Evolutionary conservation across 495 filamentous ascomycete species (phyloP).

Genomic region (Sphaerosporella brunnea): DNA sequence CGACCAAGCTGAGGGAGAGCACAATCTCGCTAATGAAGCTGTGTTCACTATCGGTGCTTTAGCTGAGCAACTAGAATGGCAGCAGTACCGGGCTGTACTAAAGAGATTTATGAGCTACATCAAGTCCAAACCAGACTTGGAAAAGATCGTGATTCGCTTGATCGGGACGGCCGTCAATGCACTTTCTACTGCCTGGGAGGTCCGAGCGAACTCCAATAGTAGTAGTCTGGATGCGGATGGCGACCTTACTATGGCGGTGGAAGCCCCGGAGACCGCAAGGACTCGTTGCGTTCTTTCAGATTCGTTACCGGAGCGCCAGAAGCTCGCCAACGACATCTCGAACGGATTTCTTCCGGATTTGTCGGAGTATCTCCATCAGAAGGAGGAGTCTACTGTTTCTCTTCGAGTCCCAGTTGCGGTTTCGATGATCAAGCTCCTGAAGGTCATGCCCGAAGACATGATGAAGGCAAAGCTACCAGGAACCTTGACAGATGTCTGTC

Average conservation of each 20-base stretch:
- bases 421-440: slow-evolving; percentile 67
- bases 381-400: slow-evolving; percentile 83
- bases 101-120: slow-evolving; percentile 64
- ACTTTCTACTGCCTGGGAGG: slow-evolving; percentile 30
- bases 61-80: slow-evolving; percentile 66
- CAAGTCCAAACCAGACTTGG: slow-evolving; percentile 58
- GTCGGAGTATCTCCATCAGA: slow-evolving; percentile 68
- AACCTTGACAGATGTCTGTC: slow-evolving; percentile 76
- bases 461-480: slow-evolving; percentile 56
- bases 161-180: slow-evolving; percentile 65
- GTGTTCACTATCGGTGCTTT: slow-evolving; percentile 56
- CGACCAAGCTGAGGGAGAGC: slow-evolving; percentile 56
- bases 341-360: slow-evolving; percentile 60
- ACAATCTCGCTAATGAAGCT: slow-evolving; percentile 70
- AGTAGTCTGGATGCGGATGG: too few species aligned
- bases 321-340: slow-evolving; percentile 54
- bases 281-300: slow-evolving; percentile 33
- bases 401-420: slow-evolving; percentile 75
- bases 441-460: slow-evolving; percentile 53
- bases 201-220: too few species aligned
- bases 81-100: slow-evolving; percentile 69
- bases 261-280: neutral
- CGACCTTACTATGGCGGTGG: slow-evolving; percentile 26
- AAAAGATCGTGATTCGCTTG: slow-evolving; percentile 70
- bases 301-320: slow-evolving; percentile 49